Percentiles rank a stretch among this genome's conserved stretches.
These are phyloP conservation scores for Apiospora kogelbergensis DNA, from an alignment of 2,329 filamentous ascomycete species.

Conservation along the genomic window DNA sequence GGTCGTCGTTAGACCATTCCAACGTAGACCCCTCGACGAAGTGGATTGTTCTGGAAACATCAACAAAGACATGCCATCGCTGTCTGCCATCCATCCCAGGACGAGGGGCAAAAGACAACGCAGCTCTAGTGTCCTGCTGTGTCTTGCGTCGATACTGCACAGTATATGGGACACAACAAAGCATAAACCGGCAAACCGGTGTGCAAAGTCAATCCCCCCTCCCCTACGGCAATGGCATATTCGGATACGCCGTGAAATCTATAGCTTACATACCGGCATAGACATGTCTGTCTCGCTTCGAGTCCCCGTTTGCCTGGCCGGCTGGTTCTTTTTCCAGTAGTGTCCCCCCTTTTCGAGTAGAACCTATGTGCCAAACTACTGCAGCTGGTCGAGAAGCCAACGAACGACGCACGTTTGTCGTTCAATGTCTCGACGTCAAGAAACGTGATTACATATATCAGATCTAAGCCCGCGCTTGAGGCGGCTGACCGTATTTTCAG, in stretches of 20 bases:
- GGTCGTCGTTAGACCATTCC: neutral
- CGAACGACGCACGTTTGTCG: slow-evolving; percentile 3
- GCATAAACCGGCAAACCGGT: neutral
- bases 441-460: slow-evolving; percentile 1
- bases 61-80: neutral
- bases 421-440: neutral
- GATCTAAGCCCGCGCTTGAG: neutral
- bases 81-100: neutral
- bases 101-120: neutral
- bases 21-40: neutral
- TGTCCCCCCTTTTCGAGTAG: neutral
- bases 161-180: neutral
- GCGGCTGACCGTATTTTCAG: slow-evolving; percentile 3
- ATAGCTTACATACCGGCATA: neutral
- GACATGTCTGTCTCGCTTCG: neutral
- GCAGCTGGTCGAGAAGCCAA: neutral
- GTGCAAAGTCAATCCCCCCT: neutral
- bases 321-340: neutral
- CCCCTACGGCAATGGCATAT: neutral
- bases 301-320: neutral
- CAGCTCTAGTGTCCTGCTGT: neutral
- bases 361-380: neutral
- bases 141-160: neutral
- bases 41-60: slow-evolving; percentile 7
- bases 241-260: neutral